Evolutionary conservation across 345 rosid species (phyloP), one percentile per base, ranked within the genome.

Genomic region (Rhodomyrtus tomentosa): DNA sequence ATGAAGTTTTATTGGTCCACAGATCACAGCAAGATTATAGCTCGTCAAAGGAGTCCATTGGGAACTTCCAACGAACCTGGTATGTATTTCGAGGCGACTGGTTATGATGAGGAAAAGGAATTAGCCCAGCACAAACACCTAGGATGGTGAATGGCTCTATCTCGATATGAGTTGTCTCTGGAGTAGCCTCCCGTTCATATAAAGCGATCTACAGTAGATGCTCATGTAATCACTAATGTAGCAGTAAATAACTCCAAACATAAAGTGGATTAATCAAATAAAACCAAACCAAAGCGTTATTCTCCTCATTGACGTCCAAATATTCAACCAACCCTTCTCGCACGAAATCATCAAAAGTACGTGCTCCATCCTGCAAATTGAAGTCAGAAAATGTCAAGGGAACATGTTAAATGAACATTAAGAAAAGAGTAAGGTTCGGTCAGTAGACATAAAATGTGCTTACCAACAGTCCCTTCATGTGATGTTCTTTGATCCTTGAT

Each of bases 71-170:
- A 36, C 79, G 83, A 87, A 96, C 99, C 98, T 94, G 98, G 87
- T 95, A 96, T 29, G 98, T 96, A 86, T 96, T 96, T 90, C 99
- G 92, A 82, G 99, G 99, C 85, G 98, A 96, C 90, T 96, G 99
- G 88, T 96, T 96, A 90, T 96, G 99, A 92, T 96, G 98, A 89
- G 98, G 98, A 87, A 85, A 96, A 48, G 99, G 99, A 86, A 96
- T 96, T 83, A 96, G 89, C 87, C 99, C 98, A 87, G 98, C 99
- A 91, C 87, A 83, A 90, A 96, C 97, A 89, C 99, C 99, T 90
- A 96, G 92, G 86, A 96, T 94, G 59, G 98, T 96, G 91, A 95
- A 95, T 84, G 99, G 98, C 84, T 96, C 98, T 88, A 96, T 95
- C 93, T 96, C 98, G 80, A 96, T 95, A 89, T 96, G 99, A 68